Evolutionary conservation across 1,139 yeast genomes (phyloP), one percentile per base, ranked within the genome.

Genomic region (Pichia cactophila): DNA sequence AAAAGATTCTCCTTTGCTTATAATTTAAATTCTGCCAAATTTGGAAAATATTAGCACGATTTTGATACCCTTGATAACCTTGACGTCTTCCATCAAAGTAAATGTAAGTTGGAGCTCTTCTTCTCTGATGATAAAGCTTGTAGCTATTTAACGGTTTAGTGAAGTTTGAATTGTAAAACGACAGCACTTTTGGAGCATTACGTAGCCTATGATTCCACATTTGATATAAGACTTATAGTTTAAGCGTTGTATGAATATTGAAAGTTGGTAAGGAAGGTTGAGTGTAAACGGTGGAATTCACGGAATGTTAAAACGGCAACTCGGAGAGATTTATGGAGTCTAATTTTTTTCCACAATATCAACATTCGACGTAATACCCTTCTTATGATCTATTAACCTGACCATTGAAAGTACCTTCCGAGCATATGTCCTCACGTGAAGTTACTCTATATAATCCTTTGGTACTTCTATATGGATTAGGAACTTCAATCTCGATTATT

Each of bases 401-500:
- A 23, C 23, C 5, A 4, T 5, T 23, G 23, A 23, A 23, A 23
- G 5, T 23, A 23, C 5, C 5, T 23, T 23, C 4, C n/a, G 2
- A 12, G 17, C 28, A 9, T 5, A 50, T 49, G 50, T 33, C 54
- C 14, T 43, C 50, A 11, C 41, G 51, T 16, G 58, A 56, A 26
- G 56, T 60, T 8, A 50, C 57, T 0, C 33, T 58, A 2, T 53
- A 60, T 14, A 61, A 62, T 43, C 66, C 67, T 16, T 50, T 55
- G 36, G 64, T 59, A 8, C 47, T 64, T 7, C 43, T 62, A 3
- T 63, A 62, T 43, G 63, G 67, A 3, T 44, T 54, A 2, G 62
- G 63, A 1, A 54, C 56, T 8, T 53, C 58, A 2, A 33, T 59
- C 5, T 56, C 64, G 2, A 45, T 60, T 0, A 48, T 74, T 3